Conservation (phyloP, 768 basidiomycete species). For the Tubosaeta brunneosetosa region DNA sequence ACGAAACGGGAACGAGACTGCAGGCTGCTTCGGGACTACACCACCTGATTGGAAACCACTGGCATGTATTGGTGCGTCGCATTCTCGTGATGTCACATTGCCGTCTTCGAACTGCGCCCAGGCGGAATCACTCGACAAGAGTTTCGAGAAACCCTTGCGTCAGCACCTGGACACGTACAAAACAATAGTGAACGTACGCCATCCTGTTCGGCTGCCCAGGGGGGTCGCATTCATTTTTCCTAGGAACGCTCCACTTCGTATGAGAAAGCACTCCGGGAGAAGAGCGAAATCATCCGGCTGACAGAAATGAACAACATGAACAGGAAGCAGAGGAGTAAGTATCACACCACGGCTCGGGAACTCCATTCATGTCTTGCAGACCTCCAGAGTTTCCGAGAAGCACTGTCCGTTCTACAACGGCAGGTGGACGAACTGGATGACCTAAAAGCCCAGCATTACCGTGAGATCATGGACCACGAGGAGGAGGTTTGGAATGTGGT, state of each 20-base stretch:
- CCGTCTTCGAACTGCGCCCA: slow-evolving; percentile 27
- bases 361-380: slow-evolving; percentile 43
- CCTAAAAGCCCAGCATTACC: slow-evolving; percentile 80
- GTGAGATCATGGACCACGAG: slow-evolving; percentile 86
- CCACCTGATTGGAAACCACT: slow-evolving; percentile 88
- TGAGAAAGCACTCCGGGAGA: slow-evolving; percentile 76
- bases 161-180: slow-evolving; percentile 81
- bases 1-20: slow-evolving; percentile 75
- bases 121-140: slow-evolving; percentile 83
- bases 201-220: not conserved
- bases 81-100: slow-evolving; percentile 4
- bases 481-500: slow-evolving; percentile 95
- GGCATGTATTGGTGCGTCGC: slow-evolving; percentile 76
- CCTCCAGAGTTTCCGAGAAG: slow-evolving; percentile 83
- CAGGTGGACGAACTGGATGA: slow-evolving; percentile 91
- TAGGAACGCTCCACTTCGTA: slow-evolving; percentile 84
- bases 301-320: slow-evolving; percentile 86
- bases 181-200: slow-evolving; percentile 59
- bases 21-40: slow-evolving; percentile 87
- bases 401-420: slow-evolving; percentile 71
- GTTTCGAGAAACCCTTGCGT: slow-evolving; percentile 85
- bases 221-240: slow-evolving; percentile 6
- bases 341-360: slow-evolving; percentile 7
- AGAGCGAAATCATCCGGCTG: slow-evolving; percentile 77
- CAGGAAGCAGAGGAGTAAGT: slow-evolving; percentile 78